Conservation (phyloP, 257 asterid species). For the Nicotiana undulata region DNA sequence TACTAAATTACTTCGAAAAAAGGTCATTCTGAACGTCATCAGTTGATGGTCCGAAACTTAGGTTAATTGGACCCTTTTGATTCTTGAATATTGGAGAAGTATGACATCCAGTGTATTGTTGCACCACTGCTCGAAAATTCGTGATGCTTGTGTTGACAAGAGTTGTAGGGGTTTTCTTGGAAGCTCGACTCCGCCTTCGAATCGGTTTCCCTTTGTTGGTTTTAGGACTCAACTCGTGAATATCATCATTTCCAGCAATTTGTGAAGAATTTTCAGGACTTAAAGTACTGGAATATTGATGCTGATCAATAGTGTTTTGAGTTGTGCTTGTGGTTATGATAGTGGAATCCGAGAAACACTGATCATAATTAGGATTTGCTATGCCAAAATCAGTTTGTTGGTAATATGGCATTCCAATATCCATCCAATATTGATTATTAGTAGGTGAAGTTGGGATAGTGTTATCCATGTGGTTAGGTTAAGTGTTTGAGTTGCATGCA, state of each 20-base stretch:
- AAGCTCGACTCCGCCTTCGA: constrained; percentile 31
- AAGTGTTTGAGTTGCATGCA: neutral
- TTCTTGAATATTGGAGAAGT: neutral
- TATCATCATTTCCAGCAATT: neutral
- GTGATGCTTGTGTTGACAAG: constrained; percentile 42
- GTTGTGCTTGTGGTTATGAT: neutral
- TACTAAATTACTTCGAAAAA: neutral
- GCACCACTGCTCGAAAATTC: constrained; percentile 53
- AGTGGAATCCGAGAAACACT: neutral
- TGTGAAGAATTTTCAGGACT: constrained; percentile 15
- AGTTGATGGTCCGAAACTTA: constrained; percentile 32
- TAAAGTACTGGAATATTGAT: neutral
- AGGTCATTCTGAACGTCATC: neutral
- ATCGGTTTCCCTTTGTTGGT: constrained; percentile 16
- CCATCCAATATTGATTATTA: constrained; percentile 7
- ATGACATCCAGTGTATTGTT: constrained; percentile 57
- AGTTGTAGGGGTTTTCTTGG: constrained; percentile 34
- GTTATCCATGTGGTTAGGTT: constrained; percentile 3
- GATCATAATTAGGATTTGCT: constrained; percentile 3
- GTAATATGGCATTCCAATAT: neutral
- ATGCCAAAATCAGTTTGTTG: neutral
- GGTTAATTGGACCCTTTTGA: constrained; percentile 49
- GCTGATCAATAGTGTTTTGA: neutral
- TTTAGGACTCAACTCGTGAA: neutral
- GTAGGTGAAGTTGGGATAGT: neutral